Evolutionary conservation across 1,139 yeast genomes (phyloP), one percentile per base, ranked within the genome.

Genomic region (Entelexis sorbosivorans): DNA sequence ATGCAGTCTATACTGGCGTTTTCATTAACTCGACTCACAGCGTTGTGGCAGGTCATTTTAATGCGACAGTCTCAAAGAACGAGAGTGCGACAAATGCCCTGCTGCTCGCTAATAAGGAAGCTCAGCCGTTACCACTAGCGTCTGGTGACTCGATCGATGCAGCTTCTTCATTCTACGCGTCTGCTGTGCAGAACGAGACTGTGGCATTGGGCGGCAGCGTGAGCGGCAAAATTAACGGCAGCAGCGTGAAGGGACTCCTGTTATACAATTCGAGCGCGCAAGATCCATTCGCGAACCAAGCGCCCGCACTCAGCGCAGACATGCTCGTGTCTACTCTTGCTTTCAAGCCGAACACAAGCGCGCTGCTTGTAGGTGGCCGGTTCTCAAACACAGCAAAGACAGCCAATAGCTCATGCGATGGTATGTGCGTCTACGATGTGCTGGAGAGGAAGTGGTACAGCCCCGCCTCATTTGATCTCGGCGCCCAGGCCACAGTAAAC

Each of bases 201-300:
- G 70, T 81, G 48, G 73, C 77, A 1, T 60, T 82, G 46, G 88
- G 83, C 16, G 82, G 81, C 26, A 63, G 65, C 1, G 77, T 82
- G 48, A 39, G 51, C 8, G 66, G 64, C 1, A 48, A 51, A 2
- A 56, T 56, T 14, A 43, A 65, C 5, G 57, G 61, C 24, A 22
- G 8, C 13, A 8, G 7, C 5, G 40, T 54, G 6, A 40, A 44
- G n/a, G 44, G 50, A 16, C 14, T 50, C 19, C 7, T 54, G 9
- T 4, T 54, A 3, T 52, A 48, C 44, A 42, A 51, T 19, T 4
- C 29, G 7, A 33, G 38, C 13, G 13, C 40, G 1, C 28, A 38
- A 5, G 24, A 29, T 10, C 32, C 40, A 5, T 17, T 42, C 11
- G 11, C 19, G 4, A n/a, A 22, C 13, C 57, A 53, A 36, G 52